phyloP scores from a whole-genome alignment of 1,139 yeast species.

The Hanseniaspora uvarum region DNA sequence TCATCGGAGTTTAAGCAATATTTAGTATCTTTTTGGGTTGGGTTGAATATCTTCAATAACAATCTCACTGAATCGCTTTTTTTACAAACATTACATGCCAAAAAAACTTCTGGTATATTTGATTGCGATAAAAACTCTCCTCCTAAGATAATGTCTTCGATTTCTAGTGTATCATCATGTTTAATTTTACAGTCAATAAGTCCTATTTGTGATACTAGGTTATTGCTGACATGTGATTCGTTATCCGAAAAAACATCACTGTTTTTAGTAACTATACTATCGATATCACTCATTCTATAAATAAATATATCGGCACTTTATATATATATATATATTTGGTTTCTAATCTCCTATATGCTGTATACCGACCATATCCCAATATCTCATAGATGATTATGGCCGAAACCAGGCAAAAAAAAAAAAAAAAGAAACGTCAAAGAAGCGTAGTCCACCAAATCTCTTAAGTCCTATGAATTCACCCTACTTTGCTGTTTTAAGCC shows the following conservation, averaged over 20 bases:
- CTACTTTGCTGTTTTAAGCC: too few species aligned
- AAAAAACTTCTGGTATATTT: constrained; percentile 44
- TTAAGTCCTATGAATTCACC: too few species aligned
- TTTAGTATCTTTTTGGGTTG: constrained; percentile 39
- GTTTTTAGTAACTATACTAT: background rate
- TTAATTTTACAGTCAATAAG: constrained; percentile 45
- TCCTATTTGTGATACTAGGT: constrained; percentile 41
- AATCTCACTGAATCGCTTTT: constrained; percentile 46
- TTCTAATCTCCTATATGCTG: too few species aligned
- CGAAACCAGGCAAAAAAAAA: too few species aligned
- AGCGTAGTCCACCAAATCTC: too few species aligned
- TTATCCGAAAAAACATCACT: constrained; percentile 24
- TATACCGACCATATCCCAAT: too few species aligned
- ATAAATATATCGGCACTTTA: too few species aligned
- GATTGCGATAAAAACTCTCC: constrained; percentile 52
- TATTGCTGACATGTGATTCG: constrained; percentile 25
- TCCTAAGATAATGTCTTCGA: constrained; percentile 73
- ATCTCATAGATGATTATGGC: too few species aligned
- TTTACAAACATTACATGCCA: constrained; percentile 57
- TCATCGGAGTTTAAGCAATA: constrained; percentile 54
- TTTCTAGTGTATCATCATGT: constrained; percentile 41
- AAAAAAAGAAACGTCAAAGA: too few species aligned
- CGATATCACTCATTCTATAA: constrained; percentile 11
- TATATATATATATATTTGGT: background rate
- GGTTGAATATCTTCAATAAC: constrained; percentile 69